A percentile compares a stretch with the other conserved stretches of the same genome.
Evolutionary conservation across 257 asterid species (phyloP).

Genomic region (Linaria vulgaris): DNA sequence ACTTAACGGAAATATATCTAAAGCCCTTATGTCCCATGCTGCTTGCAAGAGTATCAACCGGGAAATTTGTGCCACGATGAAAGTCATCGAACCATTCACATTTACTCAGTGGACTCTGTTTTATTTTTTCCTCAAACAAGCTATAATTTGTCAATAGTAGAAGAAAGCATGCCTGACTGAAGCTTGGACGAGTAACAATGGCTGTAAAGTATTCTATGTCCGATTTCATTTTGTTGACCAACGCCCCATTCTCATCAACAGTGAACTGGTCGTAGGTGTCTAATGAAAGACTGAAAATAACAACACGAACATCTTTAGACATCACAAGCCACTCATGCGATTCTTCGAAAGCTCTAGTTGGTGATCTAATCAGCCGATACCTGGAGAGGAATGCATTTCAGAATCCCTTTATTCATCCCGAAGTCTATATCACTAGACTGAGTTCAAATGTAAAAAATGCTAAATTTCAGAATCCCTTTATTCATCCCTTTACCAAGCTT

Average conservation of each 20-base stretch:
- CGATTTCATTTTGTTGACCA: conserved; percentile 32
- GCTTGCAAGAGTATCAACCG: conserved; percentile 20
- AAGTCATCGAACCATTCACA: conserved; percentile 67
- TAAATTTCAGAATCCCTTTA: neutral
- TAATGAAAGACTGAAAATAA: conserved; percentile 28
- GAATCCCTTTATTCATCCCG: too few relatives aligned
- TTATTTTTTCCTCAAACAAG: conserved; percentile 33
- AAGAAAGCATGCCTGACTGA: conserved; percentile 26
- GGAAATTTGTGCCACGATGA: conserved; percentile 36
- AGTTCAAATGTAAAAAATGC: neutral
- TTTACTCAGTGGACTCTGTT: conserved; percentile 35
- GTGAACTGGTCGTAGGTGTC: conserved; percentile 27
- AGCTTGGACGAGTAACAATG: conserved; percentile 30
- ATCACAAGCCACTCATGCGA: conserved; percentile 32
- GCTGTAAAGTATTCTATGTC: conserved; percentile 28
- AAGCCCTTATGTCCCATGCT: conserved; percentile 42
- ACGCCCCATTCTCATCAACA: conserved; percentile 11
- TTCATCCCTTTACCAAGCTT: too few relatives aligned
- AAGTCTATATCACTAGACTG: too few relatives aligned
- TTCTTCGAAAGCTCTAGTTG: conserved; percentile 20
- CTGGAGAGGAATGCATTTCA: conserved; percentile 29
- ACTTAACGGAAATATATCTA: conserved; percentile 53
- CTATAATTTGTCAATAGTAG: conserved; percentile 30
- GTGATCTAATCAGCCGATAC: conserved; percentile 31
- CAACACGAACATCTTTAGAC: conserved; percentile 32